Percentiles rank a stretch among this genome's conserved stretches.
Evolutionary conservation across 2,329 filamentous ascomycete genomes (phyloP).

Genomic region (Calcarisporium arbuscula): DNA sequence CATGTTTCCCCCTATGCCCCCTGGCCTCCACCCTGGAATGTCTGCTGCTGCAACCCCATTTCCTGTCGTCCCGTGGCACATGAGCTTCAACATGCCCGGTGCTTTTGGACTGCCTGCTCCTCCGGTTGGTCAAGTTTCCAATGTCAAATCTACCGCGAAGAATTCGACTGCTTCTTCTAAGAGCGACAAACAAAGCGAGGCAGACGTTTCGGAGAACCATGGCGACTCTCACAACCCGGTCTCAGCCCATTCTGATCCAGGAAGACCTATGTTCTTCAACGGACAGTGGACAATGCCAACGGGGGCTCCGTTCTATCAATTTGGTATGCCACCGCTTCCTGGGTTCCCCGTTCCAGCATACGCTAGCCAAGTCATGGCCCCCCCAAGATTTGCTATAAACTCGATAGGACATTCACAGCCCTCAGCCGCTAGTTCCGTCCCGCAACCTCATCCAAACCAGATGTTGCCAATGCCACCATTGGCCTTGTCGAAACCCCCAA

Average conservation of each 20-base stretch:
- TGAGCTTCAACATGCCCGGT: conserved; percentile 29
- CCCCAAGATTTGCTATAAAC: conserved; percentile 10
- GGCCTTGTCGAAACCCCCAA: conserved; percentile 30
- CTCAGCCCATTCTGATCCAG: conserved; percentile 42
- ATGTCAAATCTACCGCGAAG: conserved; percentile 12
- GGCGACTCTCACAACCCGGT: conserved; percentile 33
- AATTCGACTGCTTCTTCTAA: conserved; percentile 14
- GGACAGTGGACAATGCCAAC: conserved; percentile 36
- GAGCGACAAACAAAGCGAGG: conserved; percentile 23
- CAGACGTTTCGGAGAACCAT: conserved; percentile 24
- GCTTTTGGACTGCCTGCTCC: conserved; percentile 19
- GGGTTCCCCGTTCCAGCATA: conserved; percentile 20
- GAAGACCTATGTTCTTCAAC: conserved; percentile 37
- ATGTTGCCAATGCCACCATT: conserved; percentile 6
- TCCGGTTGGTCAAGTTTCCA: conserved; percentile 16
- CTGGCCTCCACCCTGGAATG: conserved; percentile 25
- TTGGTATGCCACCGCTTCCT: conserved; percentile 21
- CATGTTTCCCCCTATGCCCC: conserved; percentile 25
- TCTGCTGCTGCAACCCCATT: conserved; percentile 22
- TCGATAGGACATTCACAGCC: conserved; percentile 17
- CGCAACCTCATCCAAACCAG: conserved; percentile 10
- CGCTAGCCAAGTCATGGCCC: conserved; percentile 16
- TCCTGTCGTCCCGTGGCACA: conserved; percentile 34
- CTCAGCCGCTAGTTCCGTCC: conserved; percentile 10
- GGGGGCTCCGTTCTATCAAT: conserved; percentile 16